Evolutionary conservation across 805 yeast genomes (phyloP), one percentile per base, ranked within the genome.

Genomic region (Pichia sporocuriosa): DNA sequence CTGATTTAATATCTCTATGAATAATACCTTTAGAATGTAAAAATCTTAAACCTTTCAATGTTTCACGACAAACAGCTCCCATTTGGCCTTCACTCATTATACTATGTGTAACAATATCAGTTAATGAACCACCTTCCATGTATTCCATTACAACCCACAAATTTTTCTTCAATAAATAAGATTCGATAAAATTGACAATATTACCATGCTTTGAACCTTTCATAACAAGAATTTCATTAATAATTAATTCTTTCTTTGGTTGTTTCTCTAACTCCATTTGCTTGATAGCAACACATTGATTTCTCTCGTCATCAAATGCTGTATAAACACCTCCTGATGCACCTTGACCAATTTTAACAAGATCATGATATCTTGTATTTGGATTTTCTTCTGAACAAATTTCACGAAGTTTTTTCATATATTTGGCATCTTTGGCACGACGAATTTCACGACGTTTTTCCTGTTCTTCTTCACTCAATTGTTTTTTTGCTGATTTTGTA

Each of bases 141-240:
- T 86, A 93, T 63, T 93, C 98, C 98, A 93, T 93, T 17, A 93
- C 79, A 9, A 93, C 97, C 98, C 98, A 93, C 42, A 93, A 69
- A 52, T 83, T 88, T 34, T 84, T 85, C 45, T 76, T 79, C 43
- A 84, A 65, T 40, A 84, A 59, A 59, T 80, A 93, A 0, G 96
- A 79, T 56, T 90, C 95, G 46, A 90, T 78, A 59, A 86, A 93
- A 61, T 93, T 93, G 44, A 93, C 98, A 63, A 93, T 93, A 58
- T 93, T 93, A 37, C 78, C 77, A 60, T 93, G 98, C 53, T 76
- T 79, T 40, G 88, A 77, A 21, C 88, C 96, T 58, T 83, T 86
- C 97, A 93, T 93, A 38, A 94, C 98, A 52, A 88, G 66, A 47
- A 93, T 93, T 60, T 93, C 99, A 62, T 89, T 90, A 43, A 93